phyloP scores from a whole-genome alignment of 2,329 filamentous ascomycete genomes.

The Penicillium griseofulvum region DNA sequence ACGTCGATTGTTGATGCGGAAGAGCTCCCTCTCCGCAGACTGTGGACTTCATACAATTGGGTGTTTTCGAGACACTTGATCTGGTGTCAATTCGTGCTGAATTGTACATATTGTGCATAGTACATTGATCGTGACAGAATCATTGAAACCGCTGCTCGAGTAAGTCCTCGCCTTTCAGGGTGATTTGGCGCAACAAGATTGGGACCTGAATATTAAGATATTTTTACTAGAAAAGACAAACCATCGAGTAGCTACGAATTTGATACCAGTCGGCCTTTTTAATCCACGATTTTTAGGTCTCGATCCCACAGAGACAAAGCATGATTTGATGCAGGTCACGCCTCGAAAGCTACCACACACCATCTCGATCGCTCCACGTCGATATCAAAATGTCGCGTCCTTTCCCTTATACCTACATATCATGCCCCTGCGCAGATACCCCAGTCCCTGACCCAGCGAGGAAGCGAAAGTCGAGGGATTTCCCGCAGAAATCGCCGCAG shows the following conservation, averaged over 20 bases:
- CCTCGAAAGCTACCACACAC: background rate
- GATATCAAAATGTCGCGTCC: conserved; percentile 49
- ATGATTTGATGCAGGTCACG: conserved; percentile 17
- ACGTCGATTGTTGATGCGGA: conserved; percentile 29
- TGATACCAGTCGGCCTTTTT: background rate
- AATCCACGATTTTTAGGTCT: background rate
- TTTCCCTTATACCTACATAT: conserved; percentile 64
- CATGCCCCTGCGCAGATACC: conserved; percentile 60
- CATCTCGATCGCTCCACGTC: background rate
- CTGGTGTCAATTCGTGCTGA: too few species aligned
- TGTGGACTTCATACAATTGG: conserved; percentile 4
- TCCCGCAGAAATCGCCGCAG: conserved; percentile 33
- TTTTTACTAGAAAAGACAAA: background rate
- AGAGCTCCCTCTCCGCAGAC: conserved; percentile 21
- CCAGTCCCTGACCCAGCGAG: conserved; percentile 41
- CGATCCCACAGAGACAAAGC: conserved; percentile 13
- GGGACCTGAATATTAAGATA: background rate
- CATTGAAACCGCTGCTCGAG: background rate
- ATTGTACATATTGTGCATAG: background rate
- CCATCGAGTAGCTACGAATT: background rate
- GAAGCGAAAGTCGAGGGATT: conserved; percentile 39
- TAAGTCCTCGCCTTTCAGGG: conserved; percentile 2
- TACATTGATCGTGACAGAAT: background rate
- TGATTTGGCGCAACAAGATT: background rate
- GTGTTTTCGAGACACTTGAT: background rate